These are phyloP conservation scores for Coemansia sp. DNA, from an alignment of 192 early-diverging fungal genomes.

Conservation along the genomic window DNA sequence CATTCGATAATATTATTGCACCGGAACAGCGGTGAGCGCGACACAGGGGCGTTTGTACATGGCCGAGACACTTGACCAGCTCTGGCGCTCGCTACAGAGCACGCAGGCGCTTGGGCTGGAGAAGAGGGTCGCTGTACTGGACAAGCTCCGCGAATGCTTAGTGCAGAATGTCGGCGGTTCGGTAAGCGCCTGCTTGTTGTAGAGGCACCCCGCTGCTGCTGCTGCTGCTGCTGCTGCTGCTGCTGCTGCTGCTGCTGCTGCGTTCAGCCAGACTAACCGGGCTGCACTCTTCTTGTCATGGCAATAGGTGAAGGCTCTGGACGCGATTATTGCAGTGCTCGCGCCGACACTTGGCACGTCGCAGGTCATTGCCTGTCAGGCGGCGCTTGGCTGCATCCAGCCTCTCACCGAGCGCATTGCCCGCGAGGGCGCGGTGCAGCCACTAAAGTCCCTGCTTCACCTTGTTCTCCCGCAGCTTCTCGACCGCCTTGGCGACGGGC, in stretches of 20 bases:
- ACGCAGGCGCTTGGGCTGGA: constrained; percentile 28
- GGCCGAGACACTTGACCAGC: constrained; percentile 40
- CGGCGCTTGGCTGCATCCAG: constrained; percentile 32
- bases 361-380: constrained; percentile 46
- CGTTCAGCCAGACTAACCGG: too few relatives aligned
- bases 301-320: constrained; percentile 34
- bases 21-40: too few relatives aligned
- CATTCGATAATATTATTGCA: not conserved
- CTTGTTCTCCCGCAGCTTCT: constrained; percentile 37
- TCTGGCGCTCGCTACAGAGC: constrained; percentile 19
- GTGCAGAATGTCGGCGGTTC: constrained; percentile 17
- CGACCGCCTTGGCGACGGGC: constrained; percentile 42
- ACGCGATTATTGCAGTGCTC: constrained; percentile 31
- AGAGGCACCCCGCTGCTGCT: too few relatives aligned
- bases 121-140: constrained; percentile 19
- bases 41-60: too few relatives aligned
- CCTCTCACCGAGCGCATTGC: constrained; percentile 22
- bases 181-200: constrained; percentile 18
- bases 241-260: too few relatives aligned
- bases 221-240: too few relatives aligned
- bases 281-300: not conserved
- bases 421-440: constrained; percentile 8
- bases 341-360: constrained; percentile 36
- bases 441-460: constrained; percentile 27
- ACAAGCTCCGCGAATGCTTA: constrained; percentile 16